Conservation (phyloP, 1,139 yeast genomes). For the Yamadazyma dendronema region DNA sequence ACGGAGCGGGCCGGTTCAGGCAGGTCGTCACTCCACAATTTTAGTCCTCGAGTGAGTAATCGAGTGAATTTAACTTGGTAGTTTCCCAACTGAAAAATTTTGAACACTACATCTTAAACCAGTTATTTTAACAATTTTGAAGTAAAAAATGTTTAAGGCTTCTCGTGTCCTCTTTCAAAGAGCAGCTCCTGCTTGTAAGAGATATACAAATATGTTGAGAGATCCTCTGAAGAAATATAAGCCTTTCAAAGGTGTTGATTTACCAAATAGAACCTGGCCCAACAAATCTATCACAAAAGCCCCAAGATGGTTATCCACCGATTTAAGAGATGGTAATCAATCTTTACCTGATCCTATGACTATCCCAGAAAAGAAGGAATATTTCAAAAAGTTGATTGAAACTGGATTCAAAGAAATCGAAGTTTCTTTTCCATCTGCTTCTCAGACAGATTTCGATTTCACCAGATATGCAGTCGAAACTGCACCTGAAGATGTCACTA, state of each 20-base stretch:
- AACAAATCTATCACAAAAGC: conserved; percentile 67
- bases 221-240: conserved; percentile 81
- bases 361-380: conserved; percentile 82
- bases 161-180: conserved; percentile 25
- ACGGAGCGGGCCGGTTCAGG: conserved; percentile 7
- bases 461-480: conserved; percentile 89
- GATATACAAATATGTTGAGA: conserved; percentile 34
- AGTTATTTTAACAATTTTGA: not conserved
- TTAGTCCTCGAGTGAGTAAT: conserved; percentile 4
- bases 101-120: not conserved
- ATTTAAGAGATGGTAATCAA: conserved; percentile 95
- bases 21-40: conserved; percentile 3
- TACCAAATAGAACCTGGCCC: conserved; percentile 90
- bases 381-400: conserved; percentile 81
- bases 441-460: conserved; percentile 94
- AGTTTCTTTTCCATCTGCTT: conserved; percentile 94
- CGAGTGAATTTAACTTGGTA: conserved; percentile 3
- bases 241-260: conserved; percentile 61
- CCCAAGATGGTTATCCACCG: conserved; percentile 96
- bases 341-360: conserved; percentile 97
- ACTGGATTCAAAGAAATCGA: conserved; percentile 96
- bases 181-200: conserved; percentile 21
- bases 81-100: conserved; percentile 2
- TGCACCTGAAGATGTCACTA: conserved; percentile 89
- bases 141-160: conserved; percentile 24